Evolutionary conservation across 148 eudicot genomes (phyloP).

Genomic region (Chenopodium formosanum): DNA sequence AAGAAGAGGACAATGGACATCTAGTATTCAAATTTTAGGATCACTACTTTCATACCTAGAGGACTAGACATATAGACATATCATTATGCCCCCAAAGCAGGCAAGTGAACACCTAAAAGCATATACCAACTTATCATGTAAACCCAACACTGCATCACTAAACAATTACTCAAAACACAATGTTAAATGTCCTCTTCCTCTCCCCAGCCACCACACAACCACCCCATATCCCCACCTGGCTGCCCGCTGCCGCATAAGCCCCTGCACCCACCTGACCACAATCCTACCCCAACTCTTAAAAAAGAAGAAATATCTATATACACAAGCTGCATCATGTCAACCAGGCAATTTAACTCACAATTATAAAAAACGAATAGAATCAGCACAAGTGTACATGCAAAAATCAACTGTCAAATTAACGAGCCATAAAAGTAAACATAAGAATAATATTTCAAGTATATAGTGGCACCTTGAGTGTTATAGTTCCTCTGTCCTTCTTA

Average conservation of each 20-base stretch:
- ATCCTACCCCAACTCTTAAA: background rate
- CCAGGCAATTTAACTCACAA: background rate
- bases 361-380: background rate
- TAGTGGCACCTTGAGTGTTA: constrained; percentile 58
- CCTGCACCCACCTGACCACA: background rate
- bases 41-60: background rate
- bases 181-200: too few species aligned
- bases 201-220: too few species aligned
- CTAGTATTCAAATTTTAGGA: background rate
- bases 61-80: background rate
- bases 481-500: constrained; percentile 93
- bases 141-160: background rate
- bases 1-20: background rate
- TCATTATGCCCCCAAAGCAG: background rate
- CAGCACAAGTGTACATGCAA: background rate
- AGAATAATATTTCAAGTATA: background rate
- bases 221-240: too few species aligned
- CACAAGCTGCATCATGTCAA: background rate
- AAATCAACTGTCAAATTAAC: background rate
- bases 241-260: too few species aligned
- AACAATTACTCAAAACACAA: too few species aligned
- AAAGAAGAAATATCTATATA: too few species aligned
- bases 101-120: background rate
- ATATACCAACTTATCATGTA: background rate
- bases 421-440: background rate